Base-by-base conservation (phyloP, 176 grass and related monocot species). In the Oryza nivara region DNA sequence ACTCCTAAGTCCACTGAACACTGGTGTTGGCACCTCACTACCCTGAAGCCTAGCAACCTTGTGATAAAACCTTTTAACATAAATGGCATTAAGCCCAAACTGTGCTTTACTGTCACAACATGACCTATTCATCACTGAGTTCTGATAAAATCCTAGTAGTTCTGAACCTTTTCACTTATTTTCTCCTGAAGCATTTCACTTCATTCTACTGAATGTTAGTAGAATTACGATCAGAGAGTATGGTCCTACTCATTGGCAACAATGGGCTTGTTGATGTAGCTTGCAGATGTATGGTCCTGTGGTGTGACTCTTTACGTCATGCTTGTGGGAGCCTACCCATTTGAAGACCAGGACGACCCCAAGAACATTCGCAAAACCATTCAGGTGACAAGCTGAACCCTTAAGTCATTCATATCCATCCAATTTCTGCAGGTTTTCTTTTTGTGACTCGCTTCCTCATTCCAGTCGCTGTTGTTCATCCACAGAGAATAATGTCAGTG, bases 241-340 rank as follows among this genome's bases (percentile, higher is more conserved):
- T 77, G 30, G 72, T 54, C 20, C 14, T 66, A 86, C 83, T 79
- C 74, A 79, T 47, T 43, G 52, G 45, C 75, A 14, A 54, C 25
- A 63, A 47, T 90, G 61, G 63, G 51, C 48, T 75, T 86, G 78
- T 79, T 88, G 43, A 56, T 91, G 86, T 74, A 98, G 96, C 96
- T 93, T 90, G 92, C 96, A 87, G 96, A 98, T 85, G 93, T 98
- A 13, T 98, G 96, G 96, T 98, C 96, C 38, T 95, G 96, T 83
- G 96, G 96, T 73, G 96, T 98, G 74, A 98, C 96, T 82, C 91
- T 98, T 4, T 98, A 95, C 54, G 96, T 98, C 36, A 98, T 98
- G 96, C 93, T 98, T 83, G 93, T 92, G 14, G 96, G 96, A 77
- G 93, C 91, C 36, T 98, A 98, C 77, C 96, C 96, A 70, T 98